Evolutionary conservation across 768 basidiomycete species (phyloP), one percentile per base, ranked within the genome.

Genomic region (Pleurotus eryngii): DNA sequence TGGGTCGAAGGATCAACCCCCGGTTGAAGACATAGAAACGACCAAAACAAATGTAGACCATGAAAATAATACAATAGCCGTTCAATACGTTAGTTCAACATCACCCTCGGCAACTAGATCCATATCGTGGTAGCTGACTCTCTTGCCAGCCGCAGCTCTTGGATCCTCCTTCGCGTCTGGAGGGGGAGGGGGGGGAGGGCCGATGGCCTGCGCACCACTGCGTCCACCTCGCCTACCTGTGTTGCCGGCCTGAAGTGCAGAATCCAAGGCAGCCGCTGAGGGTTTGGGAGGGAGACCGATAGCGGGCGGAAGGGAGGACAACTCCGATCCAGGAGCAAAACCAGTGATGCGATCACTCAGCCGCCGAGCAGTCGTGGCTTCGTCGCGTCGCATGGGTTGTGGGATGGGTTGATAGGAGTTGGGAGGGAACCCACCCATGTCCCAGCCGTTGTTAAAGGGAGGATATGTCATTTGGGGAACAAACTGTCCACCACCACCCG

Each of bases 121-220:
- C 86, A 97, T 91, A 72, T 98, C 95, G 68, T 93, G 87, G 68
- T 98, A 98, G 74, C 91, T 94, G 56, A 98, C 85, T 71, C 91
- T 84, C 72, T 86, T 89, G 46, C 92, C 92, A 35, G 87, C 90
- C 30, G 90, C 88, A 26, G 95, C 92, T 40, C 95, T 80, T 43
- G 95, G 95, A 70, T 98, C 95, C 70, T 94, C 91, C 72, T 91
- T 92, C 27, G 87, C 90, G 72, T 94, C 90, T 55, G 90, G 86
- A 11, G 92, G 92, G 14, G 92, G 90, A 3, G 90, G 87, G 0
- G 90, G 90, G 4, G 83, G 84, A 0, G 83, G 82, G 1, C 83
- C 86, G 24, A 72, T 73, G 30, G 72, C 65, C 43, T 72, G 74
- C 40, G 74, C 72, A 45, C 68, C 67, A 38, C 75, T 71, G 15